These are phyloP conservation scores for Umbelopsis sp. DNA, from an alignment of 192 early-diverging fungal species.

Conservation along the genomic window DNA sequence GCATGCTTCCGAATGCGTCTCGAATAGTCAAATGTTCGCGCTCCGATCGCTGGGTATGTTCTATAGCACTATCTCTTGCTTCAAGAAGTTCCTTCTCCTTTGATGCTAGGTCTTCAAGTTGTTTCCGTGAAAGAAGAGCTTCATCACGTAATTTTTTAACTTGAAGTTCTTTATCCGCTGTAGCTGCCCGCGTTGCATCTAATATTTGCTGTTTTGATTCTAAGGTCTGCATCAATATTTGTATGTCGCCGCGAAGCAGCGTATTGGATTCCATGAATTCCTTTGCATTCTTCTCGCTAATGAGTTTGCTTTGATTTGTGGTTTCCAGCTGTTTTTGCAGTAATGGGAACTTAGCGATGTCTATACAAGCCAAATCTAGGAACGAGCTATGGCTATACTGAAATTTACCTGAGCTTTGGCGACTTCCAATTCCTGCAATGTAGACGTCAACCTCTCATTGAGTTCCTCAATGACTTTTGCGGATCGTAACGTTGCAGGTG, in stretches of 20 bases:
- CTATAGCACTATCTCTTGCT: constrained; percentile 26
- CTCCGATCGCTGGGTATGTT: constrained; percentile 24
- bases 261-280: constrained; percentile 28
- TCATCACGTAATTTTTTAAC: constrained; percentile 35
- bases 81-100: constrained; percentile 22
- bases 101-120: constrained; percentile 26
- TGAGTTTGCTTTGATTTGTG: neutral
- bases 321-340: constrained; percentile 18
- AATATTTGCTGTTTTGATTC: constrained; percentile 33
- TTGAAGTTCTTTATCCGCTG: constrained; percentile 23
- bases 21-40: constrained; percentile 2
- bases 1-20: constrained; percentile 4
- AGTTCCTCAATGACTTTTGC: constrained; percentile 21
- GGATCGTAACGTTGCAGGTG: neutral
- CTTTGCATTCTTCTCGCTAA: constrained; percentile 14
- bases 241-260: constrained; percentile 22
- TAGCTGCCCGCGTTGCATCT: constrained; percentile 27
- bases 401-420: constrained; percentile 13
- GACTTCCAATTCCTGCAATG: neutral
- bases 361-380: neutral
- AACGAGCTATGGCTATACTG: neutral
- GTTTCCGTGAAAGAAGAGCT: constrained; percentile 28
- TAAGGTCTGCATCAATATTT: constrained; percentile 34
- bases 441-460: neutral
- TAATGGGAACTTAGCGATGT: neutral